Evolutionary conservation across 805 yeast genomes (phyloP).

Genomic region (Metschnikowia picachoensis): DNA sequence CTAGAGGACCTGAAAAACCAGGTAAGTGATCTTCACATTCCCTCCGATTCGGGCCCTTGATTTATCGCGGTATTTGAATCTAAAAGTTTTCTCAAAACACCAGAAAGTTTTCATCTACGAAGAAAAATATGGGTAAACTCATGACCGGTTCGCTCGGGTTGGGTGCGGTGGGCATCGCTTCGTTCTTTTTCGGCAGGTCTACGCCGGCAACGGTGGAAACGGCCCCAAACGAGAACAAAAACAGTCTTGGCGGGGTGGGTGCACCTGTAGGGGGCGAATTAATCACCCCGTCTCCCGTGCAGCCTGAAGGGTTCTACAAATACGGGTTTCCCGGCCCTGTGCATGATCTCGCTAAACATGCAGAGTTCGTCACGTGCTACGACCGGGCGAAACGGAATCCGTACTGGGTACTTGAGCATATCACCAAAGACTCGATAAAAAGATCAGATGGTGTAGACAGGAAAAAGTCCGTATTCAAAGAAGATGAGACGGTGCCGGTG

Average conservation of each 20-base stretch:
- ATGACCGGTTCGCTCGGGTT: conserved; percentile 30
- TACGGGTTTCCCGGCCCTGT: conserved; percentile 96
- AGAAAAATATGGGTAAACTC: conserved; percentile 25
- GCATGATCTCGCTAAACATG: conserved; percentile 70
- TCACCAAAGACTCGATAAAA: conserved; percentile 67
- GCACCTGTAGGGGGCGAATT: conserved; percentile 8
- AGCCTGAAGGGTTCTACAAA: conserved; percentile 79
- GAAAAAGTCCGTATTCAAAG: conserved; percentile 75
- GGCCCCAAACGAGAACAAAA: not conserved
- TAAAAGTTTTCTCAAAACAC: too few relatives aligned
- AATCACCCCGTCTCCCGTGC: conserved; percentile 39
- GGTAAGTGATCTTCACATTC: too few relatives aligned
- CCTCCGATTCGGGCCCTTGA: too few relatives aligned
- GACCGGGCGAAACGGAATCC: conserved; percentile 86
- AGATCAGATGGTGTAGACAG: conserved; percentile 61
- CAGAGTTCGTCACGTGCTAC: conserved; percentile 81
- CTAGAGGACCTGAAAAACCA: too few relatives aligned
- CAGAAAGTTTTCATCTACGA: too few relatives aligned
- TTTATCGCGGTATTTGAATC: too few relatives aligned
- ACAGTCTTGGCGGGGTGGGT: conserved; percentile 8
- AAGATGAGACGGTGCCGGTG: conserved; percentile 78
- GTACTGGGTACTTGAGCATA: conserved; percentile 84
- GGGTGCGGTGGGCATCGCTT: conserved; percentile 37
- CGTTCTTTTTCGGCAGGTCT: conserved; percentile 39
- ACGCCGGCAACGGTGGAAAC: conserved; percentile 16